phyloP scores from a whole-genome alignment of 768 basidiomycete genomes.

The Tylopilus plumbeoviolaceoides region DNA sequence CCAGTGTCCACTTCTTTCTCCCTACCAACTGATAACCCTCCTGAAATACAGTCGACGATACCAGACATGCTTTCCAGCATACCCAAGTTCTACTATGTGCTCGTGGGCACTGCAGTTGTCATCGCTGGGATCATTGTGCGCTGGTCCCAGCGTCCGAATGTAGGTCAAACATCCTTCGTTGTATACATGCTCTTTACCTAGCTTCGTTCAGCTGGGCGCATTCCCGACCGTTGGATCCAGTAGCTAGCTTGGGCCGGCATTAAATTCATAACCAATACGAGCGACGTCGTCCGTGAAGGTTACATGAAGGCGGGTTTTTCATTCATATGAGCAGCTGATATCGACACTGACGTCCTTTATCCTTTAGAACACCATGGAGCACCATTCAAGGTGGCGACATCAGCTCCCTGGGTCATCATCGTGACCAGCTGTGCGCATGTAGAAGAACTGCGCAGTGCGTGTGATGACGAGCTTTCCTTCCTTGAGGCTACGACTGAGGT shows the following conservation, averaged over 20 bases:
- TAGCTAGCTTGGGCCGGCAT: not conserved
- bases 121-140: not conserved
- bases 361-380: constrained; percentile 21
- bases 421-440: too few species aligned
- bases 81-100: too few species aligned
- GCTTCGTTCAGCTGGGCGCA: not conserved
- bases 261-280: not conserved
- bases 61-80: too few species aligned
- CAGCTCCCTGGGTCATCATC: too few species aligned
- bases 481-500: too few species aligned
- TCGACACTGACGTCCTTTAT: constrained; percentile 26
- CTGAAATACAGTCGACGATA: too few species aligned
- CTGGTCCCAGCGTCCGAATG: not conserved
- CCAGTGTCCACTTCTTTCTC: too few species aligned
- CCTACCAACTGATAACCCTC: too few species aligned
- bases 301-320: constrained; percentile 23
- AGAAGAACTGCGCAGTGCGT: too few species aligned
- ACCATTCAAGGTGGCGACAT: too few species aligned
- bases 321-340: not conserved
- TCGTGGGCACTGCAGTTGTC: too few species aligned
- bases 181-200: not conserved
- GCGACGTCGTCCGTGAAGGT: constrained; percentile 24
- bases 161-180: not conserved
- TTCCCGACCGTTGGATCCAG: not conserved
- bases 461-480: too few species aligned